Percentiles rank a stretch among this genome's conserved stretches.
phyloP scores from a whole-genome alignment of 2,329 filamentous ascomycete genomes.

The Arthroderma sp. region DNA sequence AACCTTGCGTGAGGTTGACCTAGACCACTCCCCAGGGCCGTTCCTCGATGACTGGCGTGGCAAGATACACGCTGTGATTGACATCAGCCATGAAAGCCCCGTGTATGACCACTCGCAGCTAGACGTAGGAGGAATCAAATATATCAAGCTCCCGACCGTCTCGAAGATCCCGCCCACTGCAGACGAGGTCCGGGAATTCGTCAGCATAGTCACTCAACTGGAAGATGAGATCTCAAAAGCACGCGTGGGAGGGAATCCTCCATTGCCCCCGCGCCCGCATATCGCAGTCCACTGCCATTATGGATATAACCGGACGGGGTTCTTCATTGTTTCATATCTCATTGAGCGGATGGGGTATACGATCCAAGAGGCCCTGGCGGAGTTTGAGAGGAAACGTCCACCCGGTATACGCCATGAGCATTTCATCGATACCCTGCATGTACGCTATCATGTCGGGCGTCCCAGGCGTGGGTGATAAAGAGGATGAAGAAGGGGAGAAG shows the following conservation, averaged over 20 bases:
- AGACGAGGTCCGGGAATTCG: slow-evolving; percentile 50
- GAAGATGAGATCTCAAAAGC: slow-evolving; percentile 43
- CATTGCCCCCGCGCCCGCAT: slow-evolving; percentile 28
- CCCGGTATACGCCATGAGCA: slow-evolving; percentile 83
- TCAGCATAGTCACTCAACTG: slow-evolving; percentile 48
- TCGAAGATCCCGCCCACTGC: slow-evolving; percentile 71
- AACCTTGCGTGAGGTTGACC: slow-evolving; percentile 80
- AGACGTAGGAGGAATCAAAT: slow-evolving; percentile 54
- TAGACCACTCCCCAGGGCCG: slow-evolving; percentile 60
- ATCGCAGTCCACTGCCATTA: slow-evolving; percentile 92
- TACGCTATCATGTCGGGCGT: slow-evolving; percentile 55
- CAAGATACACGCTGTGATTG: slow-evolving; percentile 63
- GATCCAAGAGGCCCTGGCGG: slow-evolving; percentile 65
- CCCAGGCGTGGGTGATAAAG: slow-evolving; percentile 16
- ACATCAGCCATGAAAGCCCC: slow-evolving; percentile 82
- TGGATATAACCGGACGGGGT: slow-evolving; percentile 88
- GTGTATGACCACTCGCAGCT: slow-evolving; percentile 71
- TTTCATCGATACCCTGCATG: slow-evolving; percentile 72
- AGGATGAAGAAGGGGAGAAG: neutral
- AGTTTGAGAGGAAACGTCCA: slow-evolving; percentile 59
- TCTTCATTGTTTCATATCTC: slow-evolving; percentile 82
- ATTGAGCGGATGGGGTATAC: slow-evolving; percentile 63
- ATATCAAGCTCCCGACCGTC: slow-evolving; percentile 82
- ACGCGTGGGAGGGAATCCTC: slow-evolving; percentile 35
- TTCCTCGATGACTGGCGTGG: slow-evolving; percentile 59